phyloP scores from a whole-genome alignment of 2,329 filamentous ascomycete genomes.

The Aspergillus proliferans region DNA sequence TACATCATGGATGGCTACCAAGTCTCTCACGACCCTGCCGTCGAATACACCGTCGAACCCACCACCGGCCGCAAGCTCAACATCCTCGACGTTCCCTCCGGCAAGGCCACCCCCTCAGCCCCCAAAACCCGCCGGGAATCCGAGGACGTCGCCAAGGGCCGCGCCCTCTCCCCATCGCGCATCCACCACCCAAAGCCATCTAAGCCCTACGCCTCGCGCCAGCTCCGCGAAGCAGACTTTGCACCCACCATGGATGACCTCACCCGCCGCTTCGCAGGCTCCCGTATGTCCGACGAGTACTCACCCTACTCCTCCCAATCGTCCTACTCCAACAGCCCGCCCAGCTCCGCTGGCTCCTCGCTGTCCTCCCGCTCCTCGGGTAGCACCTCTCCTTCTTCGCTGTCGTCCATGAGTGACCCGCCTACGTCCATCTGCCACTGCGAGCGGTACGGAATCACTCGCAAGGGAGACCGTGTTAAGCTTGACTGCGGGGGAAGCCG shows the following conservation, averaged over 20 bases:
- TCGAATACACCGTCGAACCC: constrained; percentile 83
- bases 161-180: constrained; percentile 77
- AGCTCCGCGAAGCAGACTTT: constrained; percentile 80
- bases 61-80: constrained; percentile 96
- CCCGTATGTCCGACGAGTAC: constrained; percentile 64
- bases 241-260: constrained; percentile 73
- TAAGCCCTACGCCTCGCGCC: constrained; percentile 77
- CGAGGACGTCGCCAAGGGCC: constrained; percentile 75
- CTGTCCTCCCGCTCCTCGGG: constrained; percentile 54
- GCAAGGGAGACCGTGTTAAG: constrained; percentile 86
- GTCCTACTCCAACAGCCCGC: constrained; percentile 63
- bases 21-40: constrained; percentile 89
- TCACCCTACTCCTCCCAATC: constrained; percentile 29
- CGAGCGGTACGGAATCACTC: constrained; percentile 94
- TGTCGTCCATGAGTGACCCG: constrained; percentile 62
- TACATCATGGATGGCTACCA: constrained; percentile 99
- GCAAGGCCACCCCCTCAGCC: constrained; percentile 37
- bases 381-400: constrained; percentile 47
- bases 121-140: constrained; percentile 41
- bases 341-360: constrained; percentile 55
- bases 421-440: constrained; percentile 68
- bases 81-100: constrained; percentile 81
- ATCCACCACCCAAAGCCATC: constrained; percentile 88
- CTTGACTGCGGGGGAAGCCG: constrained; percentile 87
- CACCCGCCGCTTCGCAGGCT: constrained; percentile 65